A percentile compares a stretch with the other conserved stretches of the same genome.
Conservation (phyloP, 768 basidiomycete genomes). For the Rhizopogon sp. region DNA sequence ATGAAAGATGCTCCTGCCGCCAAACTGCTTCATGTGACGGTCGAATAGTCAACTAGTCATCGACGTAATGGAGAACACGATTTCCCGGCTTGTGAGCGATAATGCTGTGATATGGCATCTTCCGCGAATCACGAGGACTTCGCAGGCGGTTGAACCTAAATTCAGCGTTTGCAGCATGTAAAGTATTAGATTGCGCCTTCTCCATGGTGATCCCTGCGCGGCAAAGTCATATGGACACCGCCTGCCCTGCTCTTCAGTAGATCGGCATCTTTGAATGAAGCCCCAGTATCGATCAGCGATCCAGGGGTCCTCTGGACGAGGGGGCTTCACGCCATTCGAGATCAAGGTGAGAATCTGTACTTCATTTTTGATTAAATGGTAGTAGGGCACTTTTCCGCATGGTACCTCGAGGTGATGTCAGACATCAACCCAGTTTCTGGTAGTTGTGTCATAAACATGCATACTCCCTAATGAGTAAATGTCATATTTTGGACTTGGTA, state of each 20-base stretch:
- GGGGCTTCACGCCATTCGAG: no score
- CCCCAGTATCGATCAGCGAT: no score
- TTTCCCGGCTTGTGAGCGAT: neutral
- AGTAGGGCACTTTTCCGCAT: conserved; percentile 16
- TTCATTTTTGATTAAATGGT: conserved; percentile 16
- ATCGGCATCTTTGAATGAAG: conserved; percentile 10
- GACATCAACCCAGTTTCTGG: neutral
- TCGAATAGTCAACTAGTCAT: no score
- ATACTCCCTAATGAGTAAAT: conserved; percentile 37
- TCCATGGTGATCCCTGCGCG: no score
- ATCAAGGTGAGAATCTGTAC: conserved; percentile 11
- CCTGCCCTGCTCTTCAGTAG: conserved; percentile 14
- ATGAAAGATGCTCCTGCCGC: no score
- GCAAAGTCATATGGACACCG: no score
- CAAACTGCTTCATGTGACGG: no score
- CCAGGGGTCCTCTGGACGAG: no score
- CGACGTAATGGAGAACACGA: neutral
- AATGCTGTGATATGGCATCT: neutral
- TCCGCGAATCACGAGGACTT: neutral
- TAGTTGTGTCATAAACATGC: conserved; percentile 12
- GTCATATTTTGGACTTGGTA: conserved; percentile 27
- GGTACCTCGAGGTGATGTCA: conserved; percentile 16
- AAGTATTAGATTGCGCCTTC: no score
- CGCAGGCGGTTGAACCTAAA: neutral
- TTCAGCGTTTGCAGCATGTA: neutral